Evolutionary conservation across 495 filamentous ascomycete species (phyloP), one percentile per base, ranked within the genome.

Genomic region (Aspergillus campestris): DNA sequence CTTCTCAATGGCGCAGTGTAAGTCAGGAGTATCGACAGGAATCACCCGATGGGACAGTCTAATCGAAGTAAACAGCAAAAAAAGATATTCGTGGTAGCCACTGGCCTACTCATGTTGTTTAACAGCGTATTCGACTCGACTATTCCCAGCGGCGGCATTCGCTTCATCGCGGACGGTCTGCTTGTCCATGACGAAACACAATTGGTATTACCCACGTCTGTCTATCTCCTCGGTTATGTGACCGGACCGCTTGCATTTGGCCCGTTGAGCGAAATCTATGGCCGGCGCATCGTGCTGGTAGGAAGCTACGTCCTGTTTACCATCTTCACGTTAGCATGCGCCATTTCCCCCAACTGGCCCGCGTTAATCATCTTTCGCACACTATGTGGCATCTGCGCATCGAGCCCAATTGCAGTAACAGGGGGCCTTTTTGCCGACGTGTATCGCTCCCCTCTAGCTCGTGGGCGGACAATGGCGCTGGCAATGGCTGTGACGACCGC

Each of bases 311-410:
- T 54, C 27, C 28, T 60, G 7, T 69, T 65, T 41, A 40, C 66
- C 13, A 52, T 63, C 18, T 69, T 67, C 44, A 65, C 42, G 7
- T 49, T 69, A 32, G 64, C 53, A 3, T 67, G 64, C 38, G 67
- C 64, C 7, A 37, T 70, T 0, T 46, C 57, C 24, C 53, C 49
- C 5, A 66, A 57, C 44, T 52, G 63, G 43, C 40, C 48, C 33
- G 57, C 56, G 43, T 54, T 72, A 6, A 59, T 72, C 10, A 52
- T 59, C 8, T 67, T 70, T 40, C 58, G 69, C 0, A 62, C 67
- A 39, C 48, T 70, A 7, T 55, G 55, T 31, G 69, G 69, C 1
- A 40, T 49, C 13, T 50, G 53, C 29, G 66, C 63, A 15, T 52
- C 58, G 2, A 49, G 53, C 12, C 64, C 67, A 1, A 24, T 44